phyloP scores from a whole-genome alignment of 495 filamentous ascomycete genomes.

The Peziza echinospora region DNA sequence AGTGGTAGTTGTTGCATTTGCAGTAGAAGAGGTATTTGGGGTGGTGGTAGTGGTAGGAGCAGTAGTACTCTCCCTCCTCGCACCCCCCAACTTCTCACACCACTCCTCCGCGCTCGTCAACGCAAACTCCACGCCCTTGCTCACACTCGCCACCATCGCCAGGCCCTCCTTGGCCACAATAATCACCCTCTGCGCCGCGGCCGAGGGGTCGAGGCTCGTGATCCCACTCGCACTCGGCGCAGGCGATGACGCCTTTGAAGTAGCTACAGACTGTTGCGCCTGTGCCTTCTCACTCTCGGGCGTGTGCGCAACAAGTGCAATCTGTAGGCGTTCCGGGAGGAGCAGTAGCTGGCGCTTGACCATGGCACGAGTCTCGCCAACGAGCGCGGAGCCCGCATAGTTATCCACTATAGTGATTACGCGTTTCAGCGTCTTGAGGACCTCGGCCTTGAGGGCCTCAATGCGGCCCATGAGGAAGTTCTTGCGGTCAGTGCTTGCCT shows the following conservation, averaged over 20 bases:
- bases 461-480: constrained; percentile 36
- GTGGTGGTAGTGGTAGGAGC: too few relatives aligned
- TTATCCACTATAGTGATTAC: constrained; percentile 60
- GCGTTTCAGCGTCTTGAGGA: constrained; percentile 51
- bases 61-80: too few relatives aligned
- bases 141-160: constrained; percentile 74
- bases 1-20: too few relatives aligned
- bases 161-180: constrained; percentile 71
- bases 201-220: constrained; percentile 21
- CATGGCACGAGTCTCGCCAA: constrained; percentile 56
- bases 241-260: constrained; percentile 5
- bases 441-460: constrained; percentile 44
- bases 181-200: constrained; percentile 45
- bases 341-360: constrained; percentile 56
- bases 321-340: constrained; percentile 53
- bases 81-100: constrained; percentile 51
- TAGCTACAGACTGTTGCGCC: constrained; percentile 7
- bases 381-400: constrained; percentile 65
- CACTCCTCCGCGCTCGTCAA: constrained; percentile 70
- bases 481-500: constrained; percentile 17
- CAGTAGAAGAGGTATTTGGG: too few relatives aligned
- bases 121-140: constrained; percentile 58
- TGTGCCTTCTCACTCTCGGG: constrained; percentile 4
- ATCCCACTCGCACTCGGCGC: constrained; percentile 3
- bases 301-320: constrained; percentile 19